phyloP scores from a whole-genome alignment of 1,284 basidiomycete species.

The Somion occarium region DNA sequence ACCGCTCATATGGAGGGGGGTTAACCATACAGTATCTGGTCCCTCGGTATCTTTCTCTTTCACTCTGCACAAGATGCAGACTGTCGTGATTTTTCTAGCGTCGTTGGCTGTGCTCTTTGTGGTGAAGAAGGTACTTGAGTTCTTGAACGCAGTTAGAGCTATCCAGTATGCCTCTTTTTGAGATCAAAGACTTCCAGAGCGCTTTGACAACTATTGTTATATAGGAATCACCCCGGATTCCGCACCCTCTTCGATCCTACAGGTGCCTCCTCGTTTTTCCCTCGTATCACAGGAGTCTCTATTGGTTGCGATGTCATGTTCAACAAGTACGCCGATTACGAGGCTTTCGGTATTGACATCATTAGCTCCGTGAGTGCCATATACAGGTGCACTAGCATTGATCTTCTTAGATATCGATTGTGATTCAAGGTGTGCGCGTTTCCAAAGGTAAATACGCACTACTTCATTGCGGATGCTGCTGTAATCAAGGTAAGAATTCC shows the following conservation, averaged over 20 bases:
- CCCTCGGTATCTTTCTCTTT: no score
- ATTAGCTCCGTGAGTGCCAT: constrained; percentile 18
- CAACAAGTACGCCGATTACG: constrained; percentile 20
- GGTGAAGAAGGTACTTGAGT: constrained; percentile 18
- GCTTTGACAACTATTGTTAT: background rate
- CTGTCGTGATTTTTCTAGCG: constrained; percentile 1
- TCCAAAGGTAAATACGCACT: constrained; percentile 15
- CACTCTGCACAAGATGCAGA: no score
- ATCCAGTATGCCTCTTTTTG: constrained; percentile 16
- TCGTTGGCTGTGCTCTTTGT: constrained; percentile 8
- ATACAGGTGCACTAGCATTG: background rate
- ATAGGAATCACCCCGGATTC: constrained; percentile 20
- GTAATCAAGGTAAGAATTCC: constrained; percentile 17
- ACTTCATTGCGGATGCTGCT: constrained; percentile 21
- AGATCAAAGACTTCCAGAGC: background rate
- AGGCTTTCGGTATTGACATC: constrained; percentile 20
- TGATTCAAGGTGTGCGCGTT: constrained; percentile 11
- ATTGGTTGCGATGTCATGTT: constrained; percentile 16
- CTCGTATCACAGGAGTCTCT: constrained; percentile 17
- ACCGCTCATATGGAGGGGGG: no score
- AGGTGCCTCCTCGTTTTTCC: constrained; percentile 19
- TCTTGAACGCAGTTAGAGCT: constrained; percentile 17
- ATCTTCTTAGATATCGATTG: constrained; percentile 8
- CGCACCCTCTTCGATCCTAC: constrained; percentile 20
- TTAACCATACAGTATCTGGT: no score